Conservation (phyloP, 768 basidiomycete genomes). For the Leucocoprinus birnbaumii region DNA sequence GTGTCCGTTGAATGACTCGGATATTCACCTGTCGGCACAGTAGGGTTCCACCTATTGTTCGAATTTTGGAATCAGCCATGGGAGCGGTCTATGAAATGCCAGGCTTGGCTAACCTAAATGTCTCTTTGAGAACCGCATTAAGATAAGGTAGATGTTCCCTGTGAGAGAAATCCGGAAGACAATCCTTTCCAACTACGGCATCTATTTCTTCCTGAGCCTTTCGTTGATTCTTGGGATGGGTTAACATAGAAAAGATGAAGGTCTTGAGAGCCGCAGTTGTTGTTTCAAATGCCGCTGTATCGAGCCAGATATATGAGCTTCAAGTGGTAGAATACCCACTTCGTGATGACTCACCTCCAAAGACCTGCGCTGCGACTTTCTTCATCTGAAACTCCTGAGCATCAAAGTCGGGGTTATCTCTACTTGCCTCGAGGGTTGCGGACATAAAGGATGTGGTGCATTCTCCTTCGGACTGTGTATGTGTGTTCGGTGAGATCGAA, state of each 20-base stretch:
- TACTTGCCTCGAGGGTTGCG: not conserved
- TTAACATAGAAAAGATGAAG: slow-evolving; percentile 7
- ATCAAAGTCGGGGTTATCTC: not conserved
- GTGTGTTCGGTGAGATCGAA: too few relatives aligned
- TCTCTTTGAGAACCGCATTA: slow-evolving; percentile 17
- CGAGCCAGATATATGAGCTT: not conserved
- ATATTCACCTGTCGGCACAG: too few relatives aligned
- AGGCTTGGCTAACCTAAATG: slow-evolving; percentile 12
- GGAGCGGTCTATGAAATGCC: too few relatives aligned
- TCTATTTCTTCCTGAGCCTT: slow-evolving; percentile 23
- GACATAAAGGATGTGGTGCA: not conserved
- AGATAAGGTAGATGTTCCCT: not conserved
- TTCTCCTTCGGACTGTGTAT: not conserved
- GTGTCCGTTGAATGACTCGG: too few relatives aligned
- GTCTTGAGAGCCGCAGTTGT: not conserved
- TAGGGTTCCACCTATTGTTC: too few relatives aligned
- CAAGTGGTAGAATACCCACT: not conserved
- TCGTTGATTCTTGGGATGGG: slow-evolving; percentile 12
- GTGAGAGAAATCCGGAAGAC: slow-evolving; percentile 20
- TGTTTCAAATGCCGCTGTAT: not conserved
- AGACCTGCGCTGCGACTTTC: not conserved
- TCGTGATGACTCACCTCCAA: not conserved
- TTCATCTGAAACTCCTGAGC: not conserved
- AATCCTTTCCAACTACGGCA: slow-evolving; percentile 11
- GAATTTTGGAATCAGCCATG: too few relatives aligned